Base-by-base conservation (phyloP, 2,329 filamentous ascomycete genomes). In the Geosmithia flava region DNA sequence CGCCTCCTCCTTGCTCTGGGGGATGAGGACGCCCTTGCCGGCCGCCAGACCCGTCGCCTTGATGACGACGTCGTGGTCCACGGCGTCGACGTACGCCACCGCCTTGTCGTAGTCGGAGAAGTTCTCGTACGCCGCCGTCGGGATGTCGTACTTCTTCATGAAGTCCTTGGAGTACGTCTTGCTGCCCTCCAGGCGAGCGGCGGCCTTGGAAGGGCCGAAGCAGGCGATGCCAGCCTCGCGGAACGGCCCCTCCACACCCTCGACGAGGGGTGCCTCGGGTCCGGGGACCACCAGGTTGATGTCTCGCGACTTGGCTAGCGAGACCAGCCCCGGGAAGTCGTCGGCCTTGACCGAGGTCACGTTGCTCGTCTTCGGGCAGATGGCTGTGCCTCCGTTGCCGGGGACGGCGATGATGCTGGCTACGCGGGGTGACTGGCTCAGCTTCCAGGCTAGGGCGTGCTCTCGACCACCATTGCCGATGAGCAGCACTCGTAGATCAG, bases 81-180 rank as follows among this genome's bases (percentile, higher is more conserved):
- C 67, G 6, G 61, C 67, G 49, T 83, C 74, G 13, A 89, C 67
- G 57, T 89, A 85, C 53, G 72, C 61, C 46, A 65, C 67, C 1
- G 83, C 82, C 3, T 69, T 61, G 47, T 78, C 71, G 59, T 81
- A 80, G 48, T 75, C 65, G 53, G 68, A 72, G 61, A 89, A 89
- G 62, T 83, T 87, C 55, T 73, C 70, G 61, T 87, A 87, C 37
- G 71, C 71, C 11, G 86, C 86, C 0, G 85, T 89, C 17, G 85
- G 84, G 53, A 90, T 89, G 51, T 70, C 72, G 61, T 87, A 72
- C 43, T 75, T 72, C 57, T 78, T 74, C 85, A 90, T 90, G 58
- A 90, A 89, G 58, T 86, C 81, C 59, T 90, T 89, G 40, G 81
- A 80, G 59, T 85, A 89, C 1, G 83, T 78, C 65, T 90, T 90